Base-by-base conservation (phyloP, 495 filamentous ascomycete species). In the Podospora australis region DNA sequence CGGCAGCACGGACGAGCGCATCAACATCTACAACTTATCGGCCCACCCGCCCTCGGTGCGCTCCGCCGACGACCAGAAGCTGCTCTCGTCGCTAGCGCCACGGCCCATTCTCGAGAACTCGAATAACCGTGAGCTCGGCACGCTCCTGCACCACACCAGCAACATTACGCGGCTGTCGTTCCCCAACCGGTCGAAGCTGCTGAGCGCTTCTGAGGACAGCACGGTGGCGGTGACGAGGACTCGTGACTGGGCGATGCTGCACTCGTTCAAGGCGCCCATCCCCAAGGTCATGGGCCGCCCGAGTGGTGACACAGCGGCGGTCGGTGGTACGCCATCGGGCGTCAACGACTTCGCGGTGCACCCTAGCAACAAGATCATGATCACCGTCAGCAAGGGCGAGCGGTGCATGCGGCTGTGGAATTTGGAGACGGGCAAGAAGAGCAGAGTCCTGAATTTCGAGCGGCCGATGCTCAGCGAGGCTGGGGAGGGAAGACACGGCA, bases 281-380 rank as follows among this genome's bases (percentile, higher is more conserved):
- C 88, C 92, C 6, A 95, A 90, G 68, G 71, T 82, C 13, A 75
- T 80, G 41, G 90, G 91, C 10, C 76, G 88, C 47, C 91, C 92
- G 26, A 87, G 82, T 53, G 91, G 94, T 32, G 92, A 96, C 62
- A 96, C 92, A 5, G 88, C 88, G 1, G 82, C 80, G 11, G 71
- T 80, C n/a, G 92, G 87, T 9, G 87, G 80, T 10, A 78, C 81
- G n/a, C 89, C 90, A 2, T 75, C 82, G n/a, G 92, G 92, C 10
- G 79, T 99, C 38, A 97, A 95, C 58, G 89, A 90, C 61, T 88
- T 97, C 69, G 90, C 94, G 9, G 82, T 97, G 4, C 94, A 99
- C 58, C 94, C 92, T 3, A 90, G 84, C 66, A 87, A 90, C 78
- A 97, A 96, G 70, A 77, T 99, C 44, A 92, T 96, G 82, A 75